A percentile compares a stretch with the other conserved stretches of the same genome.
Conservation (phyloP, 805 yeast species). For the Lipomyces japonicus region DNA sequence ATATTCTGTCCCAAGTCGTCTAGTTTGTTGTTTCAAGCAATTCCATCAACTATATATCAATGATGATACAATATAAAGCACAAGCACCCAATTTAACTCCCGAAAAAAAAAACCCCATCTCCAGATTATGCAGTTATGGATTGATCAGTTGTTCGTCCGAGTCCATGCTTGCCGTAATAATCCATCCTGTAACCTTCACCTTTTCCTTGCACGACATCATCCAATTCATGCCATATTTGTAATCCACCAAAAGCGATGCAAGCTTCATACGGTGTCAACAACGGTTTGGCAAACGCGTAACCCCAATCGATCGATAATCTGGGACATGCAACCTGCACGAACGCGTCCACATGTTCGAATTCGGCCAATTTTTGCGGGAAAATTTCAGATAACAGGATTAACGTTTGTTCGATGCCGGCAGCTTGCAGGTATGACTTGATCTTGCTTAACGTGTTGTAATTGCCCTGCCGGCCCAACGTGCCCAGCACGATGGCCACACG, state of each 20-base stretch:
- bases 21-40: background rate
- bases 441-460: constrained; percentile 65
- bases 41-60: background rate
- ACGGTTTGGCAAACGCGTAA: constrained; percentile 87
- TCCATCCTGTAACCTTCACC: constrained; percentile 83
- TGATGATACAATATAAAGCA: background rate
- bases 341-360: constrained; percentile 91
- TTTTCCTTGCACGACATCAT: constrained; percentile 23
- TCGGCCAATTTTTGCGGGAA: constrained; percentile 88
- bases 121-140: background rate
- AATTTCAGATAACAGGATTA: constrained; percentile 84
- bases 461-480: constrained; percentile 94
- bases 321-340: constrained; percentile 97
- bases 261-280: constrained; percentile 93
- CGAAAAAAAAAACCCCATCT: background rate
- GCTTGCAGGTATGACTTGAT: constrained; percentile 53
- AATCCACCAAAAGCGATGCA: constrained; percentile 83
- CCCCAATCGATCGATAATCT: constrained; percentile 98
- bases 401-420: constrained; percentile 65
- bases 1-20: background rate
- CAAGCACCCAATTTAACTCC: too few relatives aligned
- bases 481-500: constrained; percentile 85
- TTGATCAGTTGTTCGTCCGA: constrained; percentile 26
- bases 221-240: constrained; percentile 51
- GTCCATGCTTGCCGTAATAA: constrained; percentile 79